Evolutionary conservation across 2,329 filamentous ascomycete genomes (phyloP).

Genomic region (Trichophyton schoenleinii): DNA sequence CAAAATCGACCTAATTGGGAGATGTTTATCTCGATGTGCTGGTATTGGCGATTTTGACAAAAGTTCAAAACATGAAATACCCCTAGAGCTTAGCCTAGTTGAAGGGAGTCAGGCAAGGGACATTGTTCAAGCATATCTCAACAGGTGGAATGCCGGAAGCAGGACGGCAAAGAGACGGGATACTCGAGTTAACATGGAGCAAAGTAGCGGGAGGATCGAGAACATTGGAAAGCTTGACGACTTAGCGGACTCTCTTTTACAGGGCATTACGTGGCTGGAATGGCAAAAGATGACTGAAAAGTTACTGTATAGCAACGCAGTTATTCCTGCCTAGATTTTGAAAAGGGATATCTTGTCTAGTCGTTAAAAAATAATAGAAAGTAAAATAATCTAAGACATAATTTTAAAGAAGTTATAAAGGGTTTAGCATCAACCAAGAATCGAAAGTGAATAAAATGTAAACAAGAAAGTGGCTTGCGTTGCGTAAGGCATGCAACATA

Average conservation of each 20-base stretch:
- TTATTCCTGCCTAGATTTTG: background rate
- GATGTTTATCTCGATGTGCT: conserved; percentile 35
- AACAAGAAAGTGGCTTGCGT: background rate
- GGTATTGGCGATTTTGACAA: background rate
- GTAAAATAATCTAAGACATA: background rate
- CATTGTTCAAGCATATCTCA: conserved; percentile 20
- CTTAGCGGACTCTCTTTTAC: conserved; percentile 64
- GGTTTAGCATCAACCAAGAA: background rate
- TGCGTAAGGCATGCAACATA: background rate
- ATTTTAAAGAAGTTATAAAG: background rate
- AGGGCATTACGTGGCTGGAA: conserved; percentile 62
- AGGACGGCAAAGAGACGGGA: conserved; percentile 2
- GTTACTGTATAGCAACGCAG: conserved; percentile 17
- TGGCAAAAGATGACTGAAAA: conserved; percentile 46
- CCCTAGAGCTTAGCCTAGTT: conserved; percentile 18
- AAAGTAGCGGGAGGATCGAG: background rate
- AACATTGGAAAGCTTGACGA: conserved; percentile 58
- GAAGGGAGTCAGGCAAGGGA: conserved; percentile 13
- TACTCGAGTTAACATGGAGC: background rate
- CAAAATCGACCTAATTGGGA: conserved; percentile 51
- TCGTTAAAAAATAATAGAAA: background rate
- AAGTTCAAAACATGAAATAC: conserved; percentile 4
- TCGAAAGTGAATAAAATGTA: background rate
- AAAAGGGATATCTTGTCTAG: background rate
- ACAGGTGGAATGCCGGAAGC: conserved; percentile 18